Percentiles rank a stretch among this genome's conserved stretches.
Conservation (phyloP, 2,329 filamentous ascomycete genomes). For the Aspergillus novofumigatus region DNA sequence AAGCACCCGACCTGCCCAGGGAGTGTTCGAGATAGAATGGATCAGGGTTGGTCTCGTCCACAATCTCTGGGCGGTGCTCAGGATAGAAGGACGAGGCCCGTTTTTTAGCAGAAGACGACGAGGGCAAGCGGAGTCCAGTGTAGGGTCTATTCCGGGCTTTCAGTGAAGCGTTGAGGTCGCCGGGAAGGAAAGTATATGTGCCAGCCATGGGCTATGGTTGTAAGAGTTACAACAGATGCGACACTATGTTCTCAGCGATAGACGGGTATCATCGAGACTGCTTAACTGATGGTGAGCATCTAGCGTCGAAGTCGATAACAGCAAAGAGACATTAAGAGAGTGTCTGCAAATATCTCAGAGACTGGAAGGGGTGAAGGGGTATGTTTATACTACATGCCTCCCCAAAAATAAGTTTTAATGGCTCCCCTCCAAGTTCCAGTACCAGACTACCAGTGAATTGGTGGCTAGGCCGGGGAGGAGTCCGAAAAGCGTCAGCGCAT, state of each 20-base stretch:
- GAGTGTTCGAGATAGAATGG: conserved; percentile 39
- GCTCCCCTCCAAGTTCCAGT: conserved; percentile 3
- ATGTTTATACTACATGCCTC: conserved; percentile 37
- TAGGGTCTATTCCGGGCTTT: conserved; percentile 30
- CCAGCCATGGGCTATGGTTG: conserved; percentile 36
- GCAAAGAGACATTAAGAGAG: conserved; percentile 8
- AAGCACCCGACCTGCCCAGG: conserved; percentile 24
- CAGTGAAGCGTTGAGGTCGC: conserved; percentile 31
- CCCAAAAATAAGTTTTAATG: conserved; percentile 20
- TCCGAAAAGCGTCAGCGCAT: conserved; percentile 25
- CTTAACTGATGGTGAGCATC: conserved; percentile 7
- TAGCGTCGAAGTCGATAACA: conserved; percentile 3
- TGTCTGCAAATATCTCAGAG: conserved; percentile 11
- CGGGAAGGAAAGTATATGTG: conserved; percentile 29
- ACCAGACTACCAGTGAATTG: conserved; percentile 11
- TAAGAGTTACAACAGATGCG: conserved; percentile 7
- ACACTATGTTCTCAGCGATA: conserved; percentile 6
- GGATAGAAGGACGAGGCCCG: conserved; percentile 30
- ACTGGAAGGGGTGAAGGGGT: conserved; percentile 21
- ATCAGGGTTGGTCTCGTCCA: conserved; percentile 34
- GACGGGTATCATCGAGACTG: conserved; percentile 5
- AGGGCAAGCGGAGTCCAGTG: conserved; percentile 26
- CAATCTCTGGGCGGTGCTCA: conserved; percentile 18
- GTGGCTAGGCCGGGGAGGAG: conserved; percentile 28
- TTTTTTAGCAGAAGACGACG: conserved; percentile 26